phyloP scores from a whole-genome alignment of 176 grass and related monocot species.

The Carex littledalei region DNA sequence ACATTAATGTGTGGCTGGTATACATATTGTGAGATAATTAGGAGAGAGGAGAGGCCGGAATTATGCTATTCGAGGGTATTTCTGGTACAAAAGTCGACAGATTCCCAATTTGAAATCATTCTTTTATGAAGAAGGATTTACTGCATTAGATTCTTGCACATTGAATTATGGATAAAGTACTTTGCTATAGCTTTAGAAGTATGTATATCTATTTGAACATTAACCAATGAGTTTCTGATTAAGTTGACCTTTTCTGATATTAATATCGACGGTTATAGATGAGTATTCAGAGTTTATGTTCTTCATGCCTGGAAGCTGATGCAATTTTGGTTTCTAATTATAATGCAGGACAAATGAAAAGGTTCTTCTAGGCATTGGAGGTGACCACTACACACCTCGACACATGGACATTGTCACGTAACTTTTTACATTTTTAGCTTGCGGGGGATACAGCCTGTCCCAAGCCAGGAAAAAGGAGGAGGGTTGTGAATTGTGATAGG shows the following conservation, averaged over 20 bases:
- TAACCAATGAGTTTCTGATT: neutral
- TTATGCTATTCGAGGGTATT: neutral
- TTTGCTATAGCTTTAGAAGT: neutral
- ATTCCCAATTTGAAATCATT: neutral
- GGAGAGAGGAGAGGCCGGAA: neutral
- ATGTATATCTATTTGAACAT: neutral
- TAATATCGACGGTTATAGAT: neutral
- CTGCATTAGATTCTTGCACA: neutral
- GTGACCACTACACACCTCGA: slow-evolving; percentile 88
- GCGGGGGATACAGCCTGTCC: no score
- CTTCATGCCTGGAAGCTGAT: neutral
- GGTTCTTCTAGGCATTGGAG: slow-evolving; percentile 78
- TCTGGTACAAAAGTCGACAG: neutral
- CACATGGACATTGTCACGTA: slow-evolving; percentile 83
- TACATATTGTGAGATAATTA: neutral
- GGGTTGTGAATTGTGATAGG: no score
- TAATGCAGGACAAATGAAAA: slow-evolving; percentile 56
- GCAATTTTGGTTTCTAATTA: neutral
- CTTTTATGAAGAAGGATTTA: neutral
- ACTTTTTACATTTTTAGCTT: slow-evolving; percentile 12
- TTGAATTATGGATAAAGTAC: neutral
- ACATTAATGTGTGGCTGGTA: neutral
- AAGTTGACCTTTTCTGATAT: neutral
- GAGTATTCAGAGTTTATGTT: neutral
- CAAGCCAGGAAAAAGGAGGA: no score